Base-by-base conservation (phyloP, 2,329 filamentous ascomycete genomes). In the Scedosporium apiospermum region DNA sequence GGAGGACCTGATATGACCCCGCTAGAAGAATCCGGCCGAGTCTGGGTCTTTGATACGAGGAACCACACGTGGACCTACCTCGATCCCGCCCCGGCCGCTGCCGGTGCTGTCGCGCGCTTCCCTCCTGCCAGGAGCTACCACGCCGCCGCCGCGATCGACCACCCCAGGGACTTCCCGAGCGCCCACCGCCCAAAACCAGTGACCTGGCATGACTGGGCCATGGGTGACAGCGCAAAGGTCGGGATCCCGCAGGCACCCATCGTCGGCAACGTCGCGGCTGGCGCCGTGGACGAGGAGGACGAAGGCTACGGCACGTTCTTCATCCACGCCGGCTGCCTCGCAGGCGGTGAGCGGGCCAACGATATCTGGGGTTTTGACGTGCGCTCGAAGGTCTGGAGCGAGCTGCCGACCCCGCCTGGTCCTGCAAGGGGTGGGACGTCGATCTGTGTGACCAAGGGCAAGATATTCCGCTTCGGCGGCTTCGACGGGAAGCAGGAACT, bases 361-460 rank as follows among this genome's bases (percentile, higher is more conserved):
- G 91, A 96, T 70, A 74, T 93, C 5, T 96, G 91, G 91, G 84
- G 85, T 0, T 96, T 96, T 70, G 85, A 88, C 69, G 74, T 93
- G 26, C 77, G 76, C 58, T 80, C 79, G 6, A 77, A 80, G 61
- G 77, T 80, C 1, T 96, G 91, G 91, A 84, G 79, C 46, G 80
- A 88, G 69, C 78, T 90, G 14, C 80, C 87, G 0, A 73, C 83
- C 6, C 90, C 89, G 0, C 89, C 89, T 0, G 87, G 82, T 1
- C 83, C 87, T 6, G 76, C 83, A 0, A 81, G 90, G 58, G 86
- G 86, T 23, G 90, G 89, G 1, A 77, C 88, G 0, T 83, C 85
- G 3, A 84, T 96, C 27, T 84, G 87, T 1, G 81, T 87, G 61
- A 80, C 80, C 55, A 80, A 82, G 62, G 84, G 83, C 26, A 82